A percentile compares a stretch with the other conserved stretches of the same genome.
These are phyloP conservation scores for Gymnopilus dilepis DNA, from an alignment of 768 basidiomycete genomes.

Conservation along the genomic window DNA sequence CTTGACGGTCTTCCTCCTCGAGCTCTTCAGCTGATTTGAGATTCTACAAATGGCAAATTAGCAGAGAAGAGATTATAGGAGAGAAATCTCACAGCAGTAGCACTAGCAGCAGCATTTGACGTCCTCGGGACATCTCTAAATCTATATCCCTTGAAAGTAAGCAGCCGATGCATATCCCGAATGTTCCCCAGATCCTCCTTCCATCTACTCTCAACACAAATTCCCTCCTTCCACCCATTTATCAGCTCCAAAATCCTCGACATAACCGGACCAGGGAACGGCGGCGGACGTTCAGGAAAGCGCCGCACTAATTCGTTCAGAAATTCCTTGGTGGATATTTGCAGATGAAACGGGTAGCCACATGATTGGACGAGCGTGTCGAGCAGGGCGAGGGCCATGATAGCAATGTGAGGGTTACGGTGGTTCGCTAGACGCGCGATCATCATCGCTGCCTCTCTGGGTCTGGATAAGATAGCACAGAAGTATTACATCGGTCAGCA, in stretches of 20 bases:
- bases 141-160: slow-evolving; percentile 92
- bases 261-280: slow-evolving; percentile 95
- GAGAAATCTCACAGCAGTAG: slow-evolving; percentile 48
- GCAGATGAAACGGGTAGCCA: slow-evolving; percentile 97
- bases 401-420: slow-evolving; percentile 89
- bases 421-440: slow-evolving; percentile 86
- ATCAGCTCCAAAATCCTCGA: slow-evolving; percentile 91
- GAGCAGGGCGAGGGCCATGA: slow-evolving; percentile 84
- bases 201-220: slow-evolving; percentile 88
- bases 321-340: slow-evolving; percentile 97
- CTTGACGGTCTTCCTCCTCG: slow-evolving; percentile 92
- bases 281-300: slow-evolving; percentile 97
- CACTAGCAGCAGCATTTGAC: slow-evolving; percentile 34
- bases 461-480: slow-evolving; percentile 47
- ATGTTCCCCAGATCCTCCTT: slow-evolving; percentile 97
- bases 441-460: slow-evolving; percentile 90
- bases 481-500: slow-evolving; percentile 1
- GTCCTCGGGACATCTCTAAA: slow-evolving; percentile 61
- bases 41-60: slow-evolving; percentile 51
- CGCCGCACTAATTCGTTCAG: slow-evolving; percentile 97
- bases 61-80: neutral
- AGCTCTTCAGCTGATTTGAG: slow-evolving; percentile 96
- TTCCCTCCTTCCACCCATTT: slow-evolving; percentile 92
- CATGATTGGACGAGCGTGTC: slow-evolving; percentile 94
- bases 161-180: slow-evolving; percentile 93